These are phyloP conservation scores for Melaleuca quinquenervia DNA, from an alignment of 345 rosid species.

Conservation along the genomic window DNA sequence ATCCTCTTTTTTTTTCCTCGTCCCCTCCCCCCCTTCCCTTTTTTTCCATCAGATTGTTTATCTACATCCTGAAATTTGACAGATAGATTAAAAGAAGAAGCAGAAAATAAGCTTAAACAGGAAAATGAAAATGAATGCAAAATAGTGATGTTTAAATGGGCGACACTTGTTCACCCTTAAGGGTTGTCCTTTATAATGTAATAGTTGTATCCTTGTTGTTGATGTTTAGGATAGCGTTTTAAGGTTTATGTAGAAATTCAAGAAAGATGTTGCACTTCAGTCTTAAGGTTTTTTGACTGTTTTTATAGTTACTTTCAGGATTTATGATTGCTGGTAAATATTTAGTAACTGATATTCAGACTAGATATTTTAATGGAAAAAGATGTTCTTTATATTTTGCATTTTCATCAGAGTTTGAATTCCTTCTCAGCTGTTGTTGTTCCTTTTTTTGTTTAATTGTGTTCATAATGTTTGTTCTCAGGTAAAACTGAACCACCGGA, in stretches of 20 bases:
- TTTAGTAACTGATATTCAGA: neutral
- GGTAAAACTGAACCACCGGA: constrained; percentile 87
- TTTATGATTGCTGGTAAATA: neutral
- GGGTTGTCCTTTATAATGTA: neutral
- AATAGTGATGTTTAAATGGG: neutral
- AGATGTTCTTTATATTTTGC: neutral
- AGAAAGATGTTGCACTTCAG: neutral
- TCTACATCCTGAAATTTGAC: neutral
- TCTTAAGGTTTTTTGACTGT: neutral
- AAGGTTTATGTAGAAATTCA: neutral
- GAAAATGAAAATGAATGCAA: neutral
- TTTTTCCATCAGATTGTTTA: neutral
- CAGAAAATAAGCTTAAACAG: neutral
- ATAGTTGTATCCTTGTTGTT: neutral
- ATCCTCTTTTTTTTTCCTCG: neutral
- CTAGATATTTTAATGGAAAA: neutral
- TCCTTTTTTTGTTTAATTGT: neutral
- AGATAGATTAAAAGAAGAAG: neutral
- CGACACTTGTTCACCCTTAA: neutral
- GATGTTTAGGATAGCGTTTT: neutral
- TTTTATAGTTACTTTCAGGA: neutral
- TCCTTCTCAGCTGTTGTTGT: neutral
- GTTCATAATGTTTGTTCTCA: constrained; percentile 6
- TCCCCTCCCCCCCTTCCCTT: neutral
- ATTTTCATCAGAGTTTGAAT: neutral